Percentiles rank a stretch among this genome's conserved stretches.
Evolutionary conservation across 805 yeast genomes (phyloP).

Genomic region (Candida palmyrensis): DNA sequence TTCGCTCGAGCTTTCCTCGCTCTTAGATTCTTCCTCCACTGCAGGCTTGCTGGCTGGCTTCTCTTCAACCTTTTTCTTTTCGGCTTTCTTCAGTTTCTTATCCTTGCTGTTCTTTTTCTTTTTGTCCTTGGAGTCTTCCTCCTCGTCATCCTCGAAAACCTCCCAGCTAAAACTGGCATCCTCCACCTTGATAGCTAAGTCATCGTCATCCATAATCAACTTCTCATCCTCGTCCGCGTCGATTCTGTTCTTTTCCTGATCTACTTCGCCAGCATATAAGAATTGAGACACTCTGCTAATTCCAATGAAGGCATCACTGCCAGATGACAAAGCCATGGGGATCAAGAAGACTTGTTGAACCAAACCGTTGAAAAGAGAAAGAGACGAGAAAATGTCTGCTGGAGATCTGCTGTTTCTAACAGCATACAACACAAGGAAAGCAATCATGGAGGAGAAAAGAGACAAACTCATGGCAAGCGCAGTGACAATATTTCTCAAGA

Average conservation of each 20-base stretch:
- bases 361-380: slow-evolving; percentile 57
- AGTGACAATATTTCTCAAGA: slow-evolving; percentile 52
- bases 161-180: slow-evolving; percentile 71
- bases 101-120: slow-evolving; percentile 15
- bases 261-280: slow-evolving; percentile 39
- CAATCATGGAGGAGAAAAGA: slow-evolving; percentile 58
- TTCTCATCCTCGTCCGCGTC: slow-evolving; percentile 9
- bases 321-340: slow-evolving; percentile 60
- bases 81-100: slow-evolving; percentile 4
- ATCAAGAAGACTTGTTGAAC: slow-evolving; percentile 55
- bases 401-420: slow-evolving; percentile 34
- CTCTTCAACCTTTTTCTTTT: slow-evolving; percentile 19
- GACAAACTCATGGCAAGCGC: slow-evolving; percentile 64
- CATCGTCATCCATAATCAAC: slow-evolving; percentile 15
- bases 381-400: slow-evolving; percentile 59
- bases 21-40: slow-evolving; percentile 7
- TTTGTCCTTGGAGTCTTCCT: slow-evolving; percentile 20
- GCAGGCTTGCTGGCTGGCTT: slow-evolving; percentile 7
- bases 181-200: slow-evolving; percentile 43
- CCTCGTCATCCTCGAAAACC: slow-evolving; percentile 14
- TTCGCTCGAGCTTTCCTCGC: slow-evolving; percentile 13
- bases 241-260: slow-evolving; percentile 23
- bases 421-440: slow-evolving; percentile 29
- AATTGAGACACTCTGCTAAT: slow-evolving; percentile 49
- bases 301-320: slow-evolving; percentile 60